Base-by-base conservation (phyloP, 306 rosid species). In the Begonia fuchsioides region DNA sequence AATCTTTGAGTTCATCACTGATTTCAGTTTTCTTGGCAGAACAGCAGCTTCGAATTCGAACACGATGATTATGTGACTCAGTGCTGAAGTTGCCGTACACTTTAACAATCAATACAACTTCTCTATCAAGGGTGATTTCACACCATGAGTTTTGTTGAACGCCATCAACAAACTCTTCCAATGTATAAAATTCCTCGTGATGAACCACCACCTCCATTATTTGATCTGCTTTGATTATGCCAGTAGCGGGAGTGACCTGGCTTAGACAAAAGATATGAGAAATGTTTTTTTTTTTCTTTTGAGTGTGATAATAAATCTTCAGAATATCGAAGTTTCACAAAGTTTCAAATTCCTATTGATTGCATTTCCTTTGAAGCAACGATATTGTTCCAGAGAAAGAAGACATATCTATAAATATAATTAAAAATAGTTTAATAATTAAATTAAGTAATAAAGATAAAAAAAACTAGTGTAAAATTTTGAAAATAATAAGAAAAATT, bases 81-180 rank as follows among this genome's bases (percentile, higher is more conserved):
- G 52, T 63, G 6, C 80, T 44, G 67, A 74, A 74, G 15, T 70
- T 70, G 44, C 95, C 95, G 18, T 39, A 65, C 67, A 88, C 76
- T 74, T 81, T 84, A 49, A 88, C 84, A 53, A 74, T 65, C 73
- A 88, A 68, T 44, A 74, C 64, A 18, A 82, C 90, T 71, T 88
- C 95, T 69, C 72, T 76, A 66, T 88, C 95, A 72, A 72, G 81
- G 47, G 88, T 69, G 48, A 78, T 86, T 71, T 88, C 97, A 65
- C 97, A 88, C 97, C 97, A 88, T 15, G 74, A 70, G 66, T 78
- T 88, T 32, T 74, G 90, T 15, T 81, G 82, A 56, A 72, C 67
- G 16, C 93, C 95, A 59, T 88, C 93, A 35, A 84, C 80, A 68
- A 76, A 90, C 59, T 80, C 93, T 73, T 79, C 92, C 45, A 48